A percentile compares a stretch with the other conserved stretches of the same genome.
These are phyloP conservation scores for Paecilomyces variotii DNA, from an alignment of 2,329 filamentous ascomycete genomes.

Conservation along the genomic window DNA sequence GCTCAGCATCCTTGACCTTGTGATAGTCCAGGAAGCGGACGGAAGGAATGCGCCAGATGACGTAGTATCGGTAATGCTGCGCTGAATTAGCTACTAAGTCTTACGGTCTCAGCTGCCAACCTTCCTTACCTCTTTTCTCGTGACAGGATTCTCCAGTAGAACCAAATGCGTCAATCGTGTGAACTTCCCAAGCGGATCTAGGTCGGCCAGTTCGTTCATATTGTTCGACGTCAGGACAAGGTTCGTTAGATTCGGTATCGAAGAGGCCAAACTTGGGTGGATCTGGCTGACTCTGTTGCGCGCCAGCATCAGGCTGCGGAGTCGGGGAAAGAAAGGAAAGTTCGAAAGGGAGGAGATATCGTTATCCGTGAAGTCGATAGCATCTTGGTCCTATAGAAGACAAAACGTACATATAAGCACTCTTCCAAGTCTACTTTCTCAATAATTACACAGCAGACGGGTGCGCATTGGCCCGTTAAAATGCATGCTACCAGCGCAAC, in stretches of 20 bases:
- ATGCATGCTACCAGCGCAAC: background rate
- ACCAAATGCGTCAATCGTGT: conserved; percentile 68
- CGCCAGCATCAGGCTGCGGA: conserved; percentile 80
- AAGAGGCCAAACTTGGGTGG: conserved; percentile 63
- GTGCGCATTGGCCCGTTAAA: conserved; percentile 3
- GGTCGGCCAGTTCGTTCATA: conserved; percentile 72
- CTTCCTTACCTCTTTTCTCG: conserved; percentile 73
- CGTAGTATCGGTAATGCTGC: conserved; percentile 85
- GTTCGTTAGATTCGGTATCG: conserved; percentile 72
- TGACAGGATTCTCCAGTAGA: conserved; percentile 79
- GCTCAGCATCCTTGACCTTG: conserved; percentile 83
- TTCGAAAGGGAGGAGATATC: conserved; percentile 84
- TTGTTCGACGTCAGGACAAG: conserved; percentile 79
- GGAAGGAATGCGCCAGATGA: conserved; percentile 76
- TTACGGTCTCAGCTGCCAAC: background rate
- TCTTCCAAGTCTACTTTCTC: background rate
- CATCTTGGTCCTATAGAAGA: conserved; percentile 69
- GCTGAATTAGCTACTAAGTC: conserved; percentile 3
- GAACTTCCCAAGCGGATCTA: conserved; percentile 70
- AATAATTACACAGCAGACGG: background rate
- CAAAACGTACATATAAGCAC: background rate
- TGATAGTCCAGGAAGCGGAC: conserved; percentile 88
- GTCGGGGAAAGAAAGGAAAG: conserved; percentile 82
- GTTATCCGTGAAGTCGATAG: conserved; percentile 98
- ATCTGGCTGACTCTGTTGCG: conserved; percentile 81